Evolutionary conservation across 768 basidiomycete species (phyloP).

Genomic region (Nidularia pulvinata): DNA sequence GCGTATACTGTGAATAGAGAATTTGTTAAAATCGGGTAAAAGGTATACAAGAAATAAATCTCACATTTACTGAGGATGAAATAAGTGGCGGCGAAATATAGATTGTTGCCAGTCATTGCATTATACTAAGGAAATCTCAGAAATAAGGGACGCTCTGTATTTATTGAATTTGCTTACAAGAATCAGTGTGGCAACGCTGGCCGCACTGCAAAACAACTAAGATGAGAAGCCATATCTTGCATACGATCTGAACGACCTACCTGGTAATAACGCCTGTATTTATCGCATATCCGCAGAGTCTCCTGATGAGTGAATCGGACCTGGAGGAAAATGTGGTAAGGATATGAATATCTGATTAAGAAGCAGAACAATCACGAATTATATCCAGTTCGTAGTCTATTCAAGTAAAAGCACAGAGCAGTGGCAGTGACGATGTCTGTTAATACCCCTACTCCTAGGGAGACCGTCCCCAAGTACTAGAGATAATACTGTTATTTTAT

Average conservation of each 20-base stretch:
- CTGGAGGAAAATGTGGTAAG: conserved; percentile 22
- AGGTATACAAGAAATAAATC: conserved; percentile 13
- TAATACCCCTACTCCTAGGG: conserved; percentile 50
- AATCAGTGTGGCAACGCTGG: conserved; percentile 50
- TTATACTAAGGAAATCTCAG: conserved; percentile 45
- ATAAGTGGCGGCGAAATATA: conserved; percentile 62
- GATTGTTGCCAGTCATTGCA: conserved; percentile 46
- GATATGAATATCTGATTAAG: not conserved
- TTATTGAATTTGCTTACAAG: conserved; percentile 36
- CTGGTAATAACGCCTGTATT: conserved; percentile 68
- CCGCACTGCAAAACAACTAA: conserved; percentile 22
- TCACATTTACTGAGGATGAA: conserved; percentile 67
- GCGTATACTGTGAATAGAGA: conserved; percentile 46
- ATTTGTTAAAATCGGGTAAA: not conserved
- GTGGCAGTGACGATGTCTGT: conserved; percentile 62
- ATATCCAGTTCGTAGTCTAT: conserved; percentile 54
- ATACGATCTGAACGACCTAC: conserved; percentile 20
- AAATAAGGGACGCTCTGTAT: not conserved
- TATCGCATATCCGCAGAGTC: conserved; percentile 57
- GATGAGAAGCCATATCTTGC: not conserved
- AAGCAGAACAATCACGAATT: conserved; percentile 29
- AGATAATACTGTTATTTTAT: too few species aligned
- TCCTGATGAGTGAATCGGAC: conserved; percentile 59
- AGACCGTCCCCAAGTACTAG: conserved; percentile 44
- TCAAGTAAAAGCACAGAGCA: conserved; percentile 60